Conservation (phyloP, 2,329 filamentous ascomycete species). For the Aspergillus versicolor region DNA sequence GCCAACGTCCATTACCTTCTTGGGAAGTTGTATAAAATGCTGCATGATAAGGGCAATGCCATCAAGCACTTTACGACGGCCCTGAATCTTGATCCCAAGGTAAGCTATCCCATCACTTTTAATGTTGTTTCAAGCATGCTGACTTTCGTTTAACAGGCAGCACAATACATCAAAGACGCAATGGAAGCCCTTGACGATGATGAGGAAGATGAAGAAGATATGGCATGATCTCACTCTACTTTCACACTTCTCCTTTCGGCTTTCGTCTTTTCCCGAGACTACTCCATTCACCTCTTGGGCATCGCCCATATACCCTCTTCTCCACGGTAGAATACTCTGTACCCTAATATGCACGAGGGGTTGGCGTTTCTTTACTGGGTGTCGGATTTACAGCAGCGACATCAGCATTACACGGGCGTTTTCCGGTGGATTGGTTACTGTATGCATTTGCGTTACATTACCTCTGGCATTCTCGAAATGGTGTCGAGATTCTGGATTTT, state of each 20-base stretch:
- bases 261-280: constrained; percentile 4
- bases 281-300: background rate
- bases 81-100: constrained; percentile 94
- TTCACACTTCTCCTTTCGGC: constrained; percentile 18
- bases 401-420: constrained; percentile 29
- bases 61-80: constrained; percentile 94
- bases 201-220: constrained; percentile 61
- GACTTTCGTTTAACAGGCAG: constrained; percentile 60
- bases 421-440: constrained; percentile 25
- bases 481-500: constrained; percentile 29
- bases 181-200: constrained; percentile 83
- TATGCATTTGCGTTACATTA: constrained; percentile 28
- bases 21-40: constrained; percentile 63
- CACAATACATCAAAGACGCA: constrained; percentile 90
- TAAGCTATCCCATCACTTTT: constrained; percentile 40
- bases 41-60: constrained; percentile 66
- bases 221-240: constrained; percentile 36
- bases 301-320: background rate
- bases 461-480: constrained; percentile 22
- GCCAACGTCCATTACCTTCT: constrained; percentile 94
- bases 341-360: constrained; percentile 14
- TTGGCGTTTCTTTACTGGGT: constrained; percentile 21
- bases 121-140: background rate
- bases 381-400: constrained; percentile 18
- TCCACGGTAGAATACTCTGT: constrained; percentile 6